Base-by-base conservation (phyloP, 805 yeast genomes). In the Tetrapisispora pingtungensis region DNA sequence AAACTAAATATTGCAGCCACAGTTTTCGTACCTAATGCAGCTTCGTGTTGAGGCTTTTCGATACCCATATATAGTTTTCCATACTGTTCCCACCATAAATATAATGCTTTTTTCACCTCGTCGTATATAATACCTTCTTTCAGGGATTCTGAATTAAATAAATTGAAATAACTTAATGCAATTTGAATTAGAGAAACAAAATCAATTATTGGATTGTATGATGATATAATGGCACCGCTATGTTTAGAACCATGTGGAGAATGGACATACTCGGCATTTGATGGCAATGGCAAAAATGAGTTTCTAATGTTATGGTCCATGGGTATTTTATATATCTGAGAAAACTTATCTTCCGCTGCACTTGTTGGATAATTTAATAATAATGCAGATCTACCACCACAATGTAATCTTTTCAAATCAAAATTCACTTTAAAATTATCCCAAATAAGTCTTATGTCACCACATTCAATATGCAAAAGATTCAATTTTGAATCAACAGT, bases 51-150 rank as follows among this genome's bases (percentile, higher is more conserved):
- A 27, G 66, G 64, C 19, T 59, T 53, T 12, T 54, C 58, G 10
- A 53, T 46, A 2, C 61, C 62, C 27, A 59, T 42, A 44, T 58
- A 61, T 20, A 48, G 38, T 33, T 52, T 62, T 0, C 95, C 96
- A 49, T 82, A 73, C 31, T 76, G 59, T 32, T 69, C 70, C 97
- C 97, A 90, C 97, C 97, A 90, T 37, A 71, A 69, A 2, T 61
- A 55, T 20, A 87, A 73, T 0, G 94, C 94, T 19, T 65, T 70
- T 48, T 81, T 81, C 0, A 98, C 90, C 45, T 74, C 71, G 46
- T 78, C 75, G 60, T 97, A 90, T 2, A 88, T 65, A 14, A 90
- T 66, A 0, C 98, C 97, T 64, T 93, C 97, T 45, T 85, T 84
- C 50, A 73, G 78, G 28, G 66, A 65, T 14, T 46, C 45, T 0